Base-by-base conservation (phyloP, 306 rosid genomes). In the Calophaca sinica region DNA sequence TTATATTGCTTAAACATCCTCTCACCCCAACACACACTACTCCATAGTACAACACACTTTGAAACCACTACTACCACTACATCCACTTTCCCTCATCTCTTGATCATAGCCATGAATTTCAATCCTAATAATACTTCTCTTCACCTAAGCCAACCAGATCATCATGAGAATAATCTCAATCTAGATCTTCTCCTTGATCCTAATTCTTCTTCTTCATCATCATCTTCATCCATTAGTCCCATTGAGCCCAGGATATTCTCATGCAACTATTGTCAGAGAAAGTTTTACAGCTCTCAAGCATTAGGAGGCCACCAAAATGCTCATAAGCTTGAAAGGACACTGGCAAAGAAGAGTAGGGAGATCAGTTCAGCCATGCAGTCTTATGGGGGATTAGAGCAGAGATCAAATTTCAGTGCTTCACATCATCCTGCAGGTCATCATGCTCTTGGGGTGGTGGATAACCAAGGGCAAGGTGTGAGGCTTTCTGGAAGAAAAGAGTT, bases 281-380 rank as follows among this genome's bases (percentile, higher is more conserved):
- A 91, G 68, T 93, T 93, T 38, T 89, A 88, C 60, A 93, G 97
- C 45, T 93, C 97, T 0, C 98, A 93, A 65, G 98, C 97, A 0
- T 82, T 93, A 3, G 98, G 98, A 0, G 98, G 98, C 0, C 98
- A 93, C 76, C 98, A 93, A 52, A 93, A 93, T 73, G 98, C 98
- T 50, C 98, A 93, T 79, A 93, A 91, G 69, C 88, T 93, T 1
- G 98, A 91, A 70, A 78, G 98, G 15, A 91, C 96, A 2, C 82
- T 93, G 29, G 98, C 98, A 5, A 93, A 93, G 88, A 93, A 89
- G 78, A 91, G 96, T 79, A 82, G 91, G 49, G 94, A 89, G 78
- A 51, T 89, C 1, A 46, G 53, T 50, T 86, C 92, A 3, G 35
- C 83, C 63, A 81, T 38, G 70, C 82, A 64, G 38, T 32, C 80